Evolutionary conservation across 2,329 filamentous ascomycete genomes (phyloP), one percentile per base, ranked within the genome.

Genomic region (Thelonectria discophora): DNA sequence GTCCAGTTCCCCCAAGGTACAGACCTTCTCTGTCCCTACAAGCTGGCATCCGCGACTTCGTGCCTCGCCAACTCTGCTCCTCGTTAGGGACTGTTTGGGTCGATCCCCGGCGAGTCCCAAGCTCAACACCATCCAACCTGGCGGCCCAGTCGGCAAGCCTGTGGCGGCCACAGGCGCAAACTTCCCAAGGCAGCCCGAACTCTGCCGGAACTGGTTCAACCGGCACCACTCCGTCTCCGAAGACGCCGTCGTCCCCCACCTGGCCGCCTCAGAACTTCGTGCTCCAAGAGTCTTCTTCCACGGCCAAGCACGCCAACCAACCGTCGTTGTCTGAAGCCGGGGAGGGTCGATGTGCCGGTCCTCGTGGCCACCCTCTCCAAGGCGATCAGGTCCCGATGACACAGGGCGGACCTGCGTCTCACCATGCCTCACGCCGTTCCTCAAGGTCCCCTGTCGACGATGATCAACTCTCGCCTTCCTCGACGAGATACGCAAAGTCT

Each of bases 331-430:
- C 65, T 60, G 61, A 58, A 32, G 59, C 62, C 48, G 66, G 55
- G 46, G 68, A 67, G 69, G 75, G 81, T 86, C 86, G 82, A 88
- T 88, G 86, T 84, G 77, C 81, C 76, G 81, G 79, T 79, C 79
- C 77, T 78, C 77, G 77, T 76, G 80, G 79, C 78, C 77, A 79
- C 74, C 78, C 77, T 77, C 76, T 78, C 76, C 79, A 77, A 82
- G 83, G 84, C 81, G 84, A 85, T 78, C 81, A 82, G 83, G 79
- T 79, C 80, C 83, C 85, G 80, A 89, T 89, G 87, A 88, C 86
- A 80, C 84, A 87, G 81, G 83, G 81, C 80, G 82, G 81, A 72
- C 77, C 82, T 82, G 80, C 79, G 77, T 79, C 84, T 83, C 81
- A 78, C 75, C 81, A 84, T 81, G 77, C 80, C 75, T 84, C 84